Base-by-base conservation (phyloP, 805 yeast species). In the Barnettozyma salicaria region DNA sequence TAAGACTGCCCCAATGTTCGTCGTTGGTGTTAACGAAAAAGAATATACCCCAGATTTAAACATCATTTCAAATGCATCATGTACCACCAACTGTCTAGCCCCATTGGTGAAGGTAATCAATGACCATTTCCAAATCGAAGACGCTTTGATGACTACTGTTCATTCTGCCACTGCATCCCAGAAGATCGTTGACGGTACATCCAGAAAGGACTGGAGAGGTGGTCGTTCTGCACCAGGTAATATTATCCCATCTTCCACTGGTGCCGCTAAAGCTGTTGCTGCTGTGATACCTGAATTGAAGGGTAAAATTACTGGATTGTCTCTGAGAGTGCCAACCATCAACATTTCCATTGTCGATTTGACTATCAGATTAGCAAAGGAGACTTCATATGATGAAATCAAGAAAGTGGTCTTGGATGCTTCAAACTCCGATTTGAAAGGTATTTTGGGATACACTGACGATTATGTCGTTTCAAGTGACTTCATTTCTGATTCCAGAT, bases 161-260 rank as follows among this genome's bases (percentile, higher is more conserved):
- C 96, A 87, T 78, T 84, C 96, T 62, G 82, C 85, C 70, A 87
- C 96, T 53, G 96, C 96, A 55, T 83, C 96, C 58, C 96, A 87
- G 71, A 87, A 87, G 80, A 82, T 94, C 47, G 96, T 87, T 50
- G 96, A 87, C 66, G 96, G 96, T 70, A 94, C 96, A 58, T 85
- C 95, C 64, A 87, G 80, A 78, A 87, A 87, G 78, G 96, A 87
- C 76, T 87, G 96, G 96, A 82, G 96, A 79, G 95, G 96, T 65
- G 96, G 96, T 67, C 83, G 96, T 74, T 82, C 95, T 56, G 95
- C 95, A 63, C 81, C 90, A 47, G 94, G 89, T 63, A 87, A 87
- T 82, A 84, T 87, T 66, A 87, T 87, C 55, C 96, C 96, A 61
- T 85, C 95, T 27, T 83, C 95, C 48, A 87, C 96, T 48, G 96